Evolutionary conservation across 768 basidiomycete species (phyloP).

Genomic region (Lepiota brunneoincarnata): DNA sequence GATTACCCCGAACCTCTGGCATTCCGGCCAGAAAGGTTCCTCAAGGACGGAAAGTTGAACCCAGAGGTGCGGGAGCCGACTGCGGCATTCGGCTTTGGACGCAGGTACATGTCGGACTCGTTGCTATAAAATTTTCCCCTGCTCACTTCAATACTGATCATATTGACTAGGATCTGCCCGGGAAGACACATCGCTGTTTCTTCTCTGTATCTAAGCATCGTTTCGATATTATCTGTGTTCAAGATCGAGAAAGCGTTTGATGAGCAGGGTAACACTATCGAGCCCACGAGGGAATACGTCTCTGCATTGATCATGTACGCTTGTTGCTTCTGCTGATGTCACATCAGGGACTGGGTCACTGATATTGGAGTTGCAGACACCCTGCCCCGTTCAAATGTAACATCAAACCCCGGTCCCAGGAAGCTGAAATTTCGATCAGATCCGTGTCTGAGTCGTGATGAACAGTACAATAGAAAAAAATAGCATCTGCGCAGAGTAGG

Average conservation of each 20-base stretch:
- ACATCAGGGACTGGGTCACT: not conserved
- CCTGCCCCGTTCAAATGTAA: slow-evolving; percentile 23
- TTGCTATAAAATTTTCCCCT: not conserved
- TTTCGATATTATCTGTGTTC: slow-evolving; percentile 17
- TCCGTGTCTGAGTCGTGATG: slow-evolving; percentile 8
- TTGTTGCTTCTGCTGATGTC: slow-evolving; percentile 1
- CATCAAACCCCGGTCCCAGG: slow-evolving; percentile 24
- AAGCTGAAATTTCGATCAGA: slow-evolving; percentile 15
- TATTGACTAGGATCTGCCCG: slow-evolving; percentile 17
- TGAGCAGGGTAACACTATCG: slow-evolving; percentile 22
- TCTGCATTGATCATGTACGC: slow-evolving; percentile 26
- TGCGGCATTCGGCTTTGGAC: slow-evolving; percentile 22
- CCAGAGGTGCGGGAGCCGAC: slow-evolving; percentile 18
- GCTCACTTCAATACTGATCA: too few species aligned
- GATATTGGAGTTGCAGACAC: slow-evolving; percentile 14
- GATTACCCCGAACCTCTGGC: slow-evolving; percentile 19
- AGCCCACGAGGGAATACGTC: slow-evolving; percentile 22
- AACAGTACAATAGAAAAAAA: too few species aligned
- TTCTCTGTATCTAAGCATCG: slow-evolving; percentile 17
- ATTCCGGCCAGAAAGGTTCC: slow-evolving; percentile 20
- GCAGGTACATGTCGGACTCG: slow-evolving; percentile 13
- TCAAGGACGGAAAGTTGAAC: slow-evolving; percentile 19
- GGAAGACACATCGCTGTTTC: slow-evolving; percentile 20
- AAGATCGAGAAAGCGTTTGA: slow-evolving; percentile 23
- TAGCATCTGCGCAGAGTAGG: too few species aligned